Conservation (phyloP, 2,329 filamentous ascomycete species). For the Gaeumannomyces tritici region DNA sequence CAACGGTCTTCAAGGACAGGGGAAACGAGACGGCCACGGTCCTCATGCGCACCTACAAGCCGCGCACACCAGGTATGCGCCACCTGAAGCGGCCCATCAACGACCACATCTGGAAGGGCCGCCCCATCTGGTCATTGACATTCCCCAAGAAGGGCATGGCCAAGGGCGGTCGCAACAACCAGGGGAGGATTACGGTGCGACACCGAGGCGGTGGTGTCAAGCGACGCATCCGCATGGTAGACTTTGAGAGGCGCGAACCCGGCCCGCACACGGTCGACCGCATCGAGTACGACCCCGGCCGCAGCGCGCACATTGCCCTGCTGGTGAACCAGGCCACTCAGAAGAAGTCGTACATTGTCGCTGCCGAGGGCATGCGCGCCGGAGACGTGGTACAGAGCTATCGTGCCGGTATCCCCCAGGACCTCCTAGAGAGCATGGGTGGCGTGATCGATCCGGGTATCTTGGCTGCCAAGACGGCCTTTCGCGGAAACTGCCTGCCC, state of each 20-base stretch:
- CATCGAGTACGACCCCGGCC: slow-evolving; percentile 92
- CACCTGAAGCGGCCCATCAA: slow-evolving; percentile 90
- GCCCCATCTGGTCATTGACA: slow-evolving; percentile 73
- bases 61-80: slow-evolving; percentile 82
- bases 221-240: slow-evolving; percentile 81
- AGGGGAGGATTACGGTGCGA: slow-evolving; percentile 75
- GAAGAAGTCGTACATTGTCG: slow-evolving; percentile 81
- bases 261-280: slow-evolving; percentile 85
- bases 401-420: slow-evolving; percentile 75
- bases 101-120: slow-evolving; percentile 92
- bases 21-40: slow-evolving; percentile 24
- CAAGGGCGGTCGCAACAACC: slow-evolving; percentile 87
- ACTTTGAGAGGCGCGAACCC: slow-evolving; percentile 70
- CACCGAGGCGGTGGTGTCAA: slow-evolving; percentile 91
- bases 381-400: slow-evolving; percentile 93
- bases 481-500: slow-evolving; percentile 89
- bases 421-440: slow-evolving; percentile 85
- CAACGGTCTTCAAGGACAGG: slow-evolving; percentile 1
- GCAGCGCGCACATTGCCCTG: slow-evolving; percentile 87
- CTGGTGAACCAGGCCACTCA: slow-evolving; percentile 65
- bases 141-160: slow-evolving; percentile 86
- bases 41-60: slow-evolving; percentile 77
- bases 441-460: slow-evolving; percentile 91
- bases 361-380: slow-evolving; percentile 86
- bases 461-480: slow-evolving; percentile 85